Base-by-base conservation (phyloP, 345 rosid genomes). In the Raphanus raphanistrum region DNA sequence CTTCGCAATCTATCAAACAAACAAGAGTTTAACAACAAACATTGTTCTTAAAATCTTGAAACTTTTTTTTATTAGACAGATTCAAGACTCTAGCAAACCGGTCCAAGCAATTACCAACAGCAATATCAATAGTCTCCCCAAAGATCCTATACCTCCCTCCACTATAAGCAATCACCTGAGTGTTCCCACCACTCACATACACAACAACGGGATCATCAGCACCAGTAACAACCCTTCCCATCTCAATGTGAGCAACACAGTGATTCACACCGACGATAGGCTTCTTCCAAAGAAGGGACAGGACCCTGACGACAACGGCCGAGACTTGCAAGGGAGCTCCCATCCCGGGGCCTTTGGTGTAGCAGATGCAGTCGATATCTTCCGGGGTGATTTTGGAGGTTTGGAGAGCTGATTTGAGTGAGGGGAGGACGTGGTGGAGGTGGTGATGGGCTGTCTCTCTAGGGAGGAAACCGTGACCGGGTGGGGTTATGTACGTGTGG, bases 151-250 rank as follows among this genome's bases (percentile, higher is more conserved):
- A 93, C 43, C 90, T 73, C n/a, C 97, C 99, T 87, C 91, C 99
- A 67, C 98, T 93, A 33, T 91, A 96, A 0, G 98, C 96, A 84
- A 96, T 96, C 17, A 93, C 98, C 82, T 91, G 97, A n/a, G 99
- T 96, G 76, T 96, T 96, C 60, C 99, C 98, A 57, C 99, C 99
- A 33, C 99, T 96, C 13, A 91, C 99, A 82, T 96, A 96, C 85
- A 96, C 50, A 28, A 93, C 98, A 71, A 93, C 96, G 12, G 98
- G 99, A 62, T 91, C 99, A 83, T 79, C 88, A 0, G 98, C 96
- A 54, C 96, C 96, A 5, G 98, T 95, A 54, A 95, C 97, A 41
- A 96, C 83, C 84, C 98, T 84, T 27, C 97, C 98, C 98, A 96
- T 96, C 87, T 96, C 99, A 63, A 93, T 93, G 75, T 95, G 99